Base-by-base conservation (phyloP, 2,329 filamentous ascomycete genomes). In the Penicillium sp. region DNA sequence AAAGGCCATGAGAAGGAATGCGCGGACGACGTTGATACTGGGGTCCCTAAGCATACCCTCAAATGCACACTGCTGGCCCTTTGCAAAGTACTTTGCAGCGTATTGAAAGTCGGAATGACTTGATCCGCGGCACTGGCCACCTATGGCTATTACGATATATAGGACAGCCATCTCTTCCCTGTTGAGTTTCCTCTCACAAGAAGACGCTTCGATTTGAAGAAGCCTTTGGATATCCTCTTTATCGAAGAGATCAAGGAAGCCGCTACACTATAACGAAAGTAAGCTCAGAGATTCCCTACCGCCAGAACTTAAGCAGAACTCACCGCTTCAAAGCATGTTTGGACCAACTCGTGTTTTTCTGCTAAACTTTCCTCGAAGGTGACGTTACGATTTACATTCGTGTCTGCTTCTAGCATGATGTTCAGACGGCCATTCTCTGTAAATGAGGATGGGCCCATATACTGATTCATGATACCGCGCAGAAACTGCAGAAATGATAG, bases 1-100 rank as follows among this genome's bases (percentile, higher is more conserved):
- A 60, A 83, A 83, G 0, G 81, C 76, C 77, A 85, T 81, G 16
- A 84, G 70, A 0, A 83, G 66, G 59, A 83, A 85, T 0, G 74
- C 70, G 16, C 79, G 71, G 4, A 82, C 77, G 63, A 83, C 71
- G 48, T 81, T 74, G 11, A 83, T 67, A 38, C 78, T 82, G 0
- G 81, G 81, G 57, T 82, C 78, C 60, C 79, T 77, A 0, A 83
- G 69, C 70, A 82, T 81, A 5, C 75, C 76, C 14, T 75, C 71
- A 56, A 84, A 79, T 0, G 80, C 77, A 35, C 71, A 64, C 18
- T 70, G 70, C 52, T 80, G 81, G 0, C 78, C 81, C 21, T 74
- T 74, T 2, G 74, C 74, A 57, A 83, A 83, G 55, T 77, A 78
- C 38, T 58, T 58, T 42, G 71, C 64, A 52, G 74, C 64, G 51